Evolutionary conservation across 495 filamentous ascomycete species (phyloP), one percentile per base, ranked within the genome.

Genomic region (Durotheca rogersii): DNA sequence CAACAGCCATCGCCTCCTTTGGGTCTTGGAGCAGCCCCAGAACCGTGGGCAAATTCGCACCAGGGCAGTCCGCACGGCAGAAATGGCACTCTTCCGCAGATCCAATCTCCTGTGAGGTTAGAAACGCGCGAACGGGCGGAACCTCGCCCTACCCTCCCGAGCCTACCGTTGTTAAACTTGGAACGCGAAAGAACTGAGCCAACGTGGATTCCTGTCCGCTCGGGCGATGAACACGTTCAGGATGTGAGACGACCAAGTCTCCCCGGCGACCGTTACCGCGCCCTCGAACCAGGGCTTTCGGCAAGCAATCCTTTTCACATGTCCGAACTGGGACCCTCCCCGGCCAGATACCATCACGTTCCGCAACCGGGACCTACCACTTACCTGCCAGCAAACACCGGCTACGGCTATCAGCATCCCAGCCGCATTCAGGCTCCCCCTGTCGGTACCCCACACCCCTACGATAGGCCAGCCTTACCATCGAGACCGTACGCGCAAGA

Each of bases 351-450:
- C n/a, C n/a, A n/a, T n/a, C n/a, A n/a, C n/a, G n/a, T n/a, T n/a
- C n/a, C n/a, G n/a, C n/a, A n/a, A n/a, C 20, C 25, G 17, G 47
- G 50, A 7, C 51, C 53, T 12, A 43, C 61, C 19, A 35, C 36
- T 31, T 59, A 58, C 36, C 44, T 52, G 56, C 56, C 38, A 33
- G 25, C 37, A 18, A 45, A 18, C 38, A 47, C 40, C 31, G 36
- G 53, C 30, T 59, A 51, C 41, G 15, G 44, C 5, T 67, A 70
- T 21, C 61, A 70, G 31, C 67, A 70, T 18, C 68, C 68, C 1
- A 64, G 25, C 5, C 68, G 68, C 14, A 51, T 55, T 15, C 71
- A 68, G 33, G 72, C 72, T 1, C 67, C 69, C 21, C 70, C 72
- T 7, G 41, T 65, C 3, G 62, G 66, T 15, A 61, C 69, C 0